phyloP scores from a whole-genome alignment of 2,329 filamentous ascomycete species.

The Macrophomina phaseolina region DNA sequence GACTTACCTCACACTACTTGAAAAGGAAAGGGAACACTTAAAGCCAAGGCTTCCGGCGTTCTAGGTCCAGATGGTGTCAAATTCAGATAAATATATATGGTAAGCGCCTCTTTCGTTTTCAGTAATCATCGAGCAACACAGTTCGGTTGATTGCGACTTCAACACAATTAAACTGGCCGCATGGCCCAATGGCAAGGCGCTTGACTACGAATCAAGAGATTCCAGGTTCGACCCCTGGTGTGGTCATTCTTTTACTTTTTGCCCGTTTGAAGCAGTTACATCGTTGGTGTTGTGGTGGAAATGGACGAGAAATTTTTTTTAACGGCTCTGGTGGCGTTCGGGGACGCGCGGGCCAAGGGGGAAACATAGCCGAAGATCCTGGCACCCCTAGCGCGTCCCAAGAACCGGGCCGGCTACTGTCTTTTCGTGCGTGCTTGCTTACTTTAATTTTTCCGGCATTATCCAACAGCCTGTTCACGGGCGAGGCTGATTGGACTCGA shows the following conservation, averaged over 20 bases:
- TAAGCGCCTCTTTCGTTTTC: neutral
- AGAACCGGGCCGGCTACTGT: neutral
- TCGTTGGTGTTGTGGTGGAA: neutral
- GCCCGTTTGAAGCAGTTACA: neutral
- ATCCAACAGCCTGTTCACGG: conserved; percentile 1
- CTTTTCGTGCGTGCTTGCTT: neutral
- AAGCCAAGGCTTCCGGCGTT: no score
- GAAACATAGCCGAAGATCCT: conserved; percentile 12
- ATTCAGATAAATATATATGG: neutral
- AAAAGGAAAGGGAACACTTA: no score
- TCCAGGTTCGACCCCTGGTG: conserved; percentile 38
- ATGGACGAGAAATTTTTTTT: conserved; percentile 1
- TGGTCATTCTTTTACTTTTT: conserved; percentile 25
- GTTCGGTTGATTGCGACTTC: neutral
- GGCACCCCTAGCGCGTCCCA: neutral
- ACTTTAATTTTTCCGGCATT: conserved; percentile 6
- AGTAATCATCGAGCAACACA: neutral
- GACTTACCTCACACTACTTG: no score
- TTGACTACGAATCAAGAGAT: conserved; percentile 56
- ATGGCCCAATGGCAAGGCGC: conserved; percentile 57
- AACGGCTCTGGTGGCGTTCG: conserved; percentile 6
- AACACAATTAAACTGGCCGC: conserved; percentile 14
- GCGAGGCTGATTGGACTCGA: neutral
- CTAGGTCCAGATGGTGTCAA: no score
- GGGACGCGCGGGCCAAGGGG: neutral